phyloP scores from a whole-genome alignment of 2,329 filamentous ascomycete genomes.

The Pseudogymnoascus sp. region DNA sequence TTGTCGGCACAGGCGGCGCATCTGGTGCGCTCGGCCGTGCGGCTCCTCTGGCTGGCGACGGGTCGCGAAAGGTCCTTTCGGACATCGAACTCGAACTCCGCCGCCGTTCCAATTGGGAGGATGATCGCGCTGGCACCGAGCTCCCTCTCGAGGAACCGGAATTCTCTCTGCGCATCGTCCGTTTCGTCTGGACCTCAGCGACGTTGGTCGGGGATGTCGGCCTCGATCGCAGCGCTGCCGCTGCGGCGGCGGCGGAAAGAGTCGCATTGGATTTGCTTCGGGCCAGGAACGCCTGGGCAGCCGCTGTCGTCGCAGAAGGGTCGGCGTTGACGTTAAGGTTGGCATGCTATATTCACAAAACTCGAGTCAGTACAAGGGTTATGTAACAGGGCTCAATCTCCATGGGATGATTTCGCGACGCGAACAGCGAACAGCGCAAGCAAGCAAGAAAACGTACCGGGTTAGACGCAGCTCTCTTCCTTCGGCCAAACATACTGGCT shows the following conservation, averaged over 20 bases:
- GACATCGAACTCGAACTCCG: constrained; percentile 76
- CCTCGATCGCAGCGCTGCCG: constrained; percentile 70
- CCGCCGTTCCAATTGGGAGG: constrained; percentile 49
- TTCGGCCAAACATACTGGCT: constrained; percentile 30
- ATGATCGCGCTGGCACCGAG: constrained; percentile 32
- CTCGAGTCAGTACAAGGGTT: not conserved
- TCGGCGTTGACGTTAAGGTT: constrained; percentile 47
- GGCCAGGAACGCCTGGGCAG: constrained; percentile 69
- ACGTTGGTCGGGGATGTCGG: constrained; percentile 72
- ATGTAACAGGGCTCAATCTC: constrained; percentile 23
- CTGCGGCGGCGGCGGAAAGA: constrained; percentile 78
- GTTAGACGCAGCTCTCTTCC: constrained; percentile 34
- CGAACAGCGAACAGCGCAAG: constrained; percentile 16
- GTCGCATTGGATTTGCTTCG: constrained; percentile 54
- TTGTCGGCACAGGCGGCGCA: constrained; percentile 65
- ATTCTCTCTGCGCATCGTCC: constrained; percentile 62
- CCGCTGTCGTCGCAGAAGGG: constrained; percentile 68
- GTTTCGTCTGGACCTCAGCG: constrained; percentile 78
- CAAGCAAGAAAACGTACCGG: constrained; percentile 28
- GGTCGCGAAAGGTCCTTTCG: constrained; percentile 76
- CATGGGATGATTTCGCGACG: constrained; percentile 17
- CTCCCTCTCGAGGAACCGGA: constrained; percentile 62
- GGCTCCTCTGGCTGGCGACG: constrained; percentile 49
- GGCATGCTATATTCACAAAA: constrained; percentile 43
- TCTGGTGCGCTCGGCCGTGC: constrained; percentile 34